Conservation (phyloP, 495 filamentous ascomycete genomes). For the Cenococcum geophilum region DNA sequence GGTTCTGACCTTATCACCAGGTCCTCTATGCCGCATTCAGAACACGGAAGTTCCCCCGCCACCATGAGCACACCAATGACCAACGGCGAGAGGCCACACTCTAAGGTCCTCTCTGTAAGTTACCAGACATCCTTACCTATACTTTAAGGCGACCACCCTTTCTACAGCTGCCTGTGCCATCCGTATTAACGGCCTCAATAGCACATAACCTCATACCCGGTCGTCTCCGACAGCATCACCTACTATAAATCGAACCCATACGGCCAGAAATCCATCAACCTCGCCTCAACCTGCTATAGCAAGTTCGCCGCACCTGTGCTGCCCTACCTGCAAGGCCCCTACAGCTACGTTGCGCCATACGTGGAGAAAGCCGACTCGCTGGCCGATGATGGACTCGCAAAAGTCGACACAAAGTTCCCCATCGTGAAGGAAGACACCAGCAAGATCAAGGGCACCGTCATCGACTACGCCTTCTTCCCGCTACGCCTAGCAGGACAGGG, state of each 20-base stretch:
- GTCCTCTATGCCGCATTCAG: conserved; percentile 41
- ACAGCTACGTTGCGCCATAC: conserved; percentile 74
- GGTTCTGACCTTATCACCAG: conserved; percentile 2
- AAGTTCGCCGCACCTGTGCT: conserved; percentile 65
- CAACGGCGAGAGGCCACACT: conserved; percentile 63
- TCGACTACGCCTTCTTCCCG: conserved; percentile 60
- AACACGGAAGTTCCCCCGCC: conserved; percentile 25
- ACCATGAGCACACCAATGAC: conserved; percentile 38
- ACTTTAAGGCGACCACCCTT: neutral
- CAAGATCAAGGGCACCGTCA: conserved; percentile 63
- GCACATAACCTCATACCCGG: conserved; percentile 81
- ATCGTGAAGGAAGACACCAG: conserved; percentile 80
- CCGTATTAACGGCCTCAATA: conserved; percentile 33
- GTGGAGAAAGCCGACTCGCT: conserved; percentile 72
- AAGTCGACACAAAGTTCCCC: conserved; percentile 74
- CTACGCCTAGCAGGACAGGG: conserved; percentile 58
- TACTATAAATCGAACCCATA: conserved; percentile 73
- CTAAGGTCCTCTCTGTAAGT: conserved; percentile 62
- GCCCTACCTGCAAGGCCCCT: conserved; percentile 70
- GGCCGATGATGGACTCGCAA: conserved; percentile 65
- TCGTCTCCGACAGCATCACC: conserved; percentile 70
- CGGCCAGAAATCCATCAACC: conserved; percentile 71
- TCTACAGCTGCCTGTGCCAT: neutral
- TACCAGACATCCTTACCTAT: neutral
- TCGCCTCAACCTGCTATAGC: conserved; percentile 61